phyloP scores from a whole-genome alignment of 371 early-diverging fungal genomes.

The Mortierella sp. region DNA sequence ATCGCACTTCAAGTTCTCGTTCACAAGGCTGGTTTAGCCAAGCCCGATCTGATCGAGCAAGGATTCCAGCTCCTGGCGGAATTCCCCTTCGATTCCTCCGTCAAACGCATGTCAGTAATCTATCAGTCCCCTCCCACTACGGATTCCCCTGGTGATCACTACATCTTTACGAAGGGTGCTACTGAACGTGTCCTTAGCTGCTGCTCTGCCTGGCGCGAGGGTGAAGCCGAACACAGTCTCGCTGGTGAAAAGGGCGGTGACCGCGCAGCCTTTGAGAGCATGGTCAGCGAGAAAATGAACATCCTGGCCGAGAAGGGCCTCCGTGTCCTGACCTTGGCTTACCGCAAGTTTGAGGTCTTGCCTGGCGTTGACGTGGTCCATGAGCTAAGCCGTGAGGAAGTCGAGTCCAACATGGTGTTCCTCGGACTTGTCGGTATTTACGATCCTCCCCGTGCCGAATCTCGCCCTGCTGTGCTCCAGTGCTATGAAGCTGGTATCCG shows the following conservation, averaged over 20 bases:
- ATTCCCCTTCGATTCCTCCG: slow-evolving; percentile 79
- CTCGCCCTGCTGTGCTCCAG: slow-evolving; percentile 81
- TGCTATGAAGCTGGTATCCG: slow-evolving; percentile 92
- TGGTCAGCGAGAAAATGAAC: slow-evolving; percentile 38
- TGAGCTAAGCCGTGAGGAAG: slow-evolving; percentile 61
- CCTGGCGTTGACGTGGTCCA: slow-evolving; percentile 65
- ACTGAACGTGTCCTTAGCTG: slow-evolving; percentile 79
- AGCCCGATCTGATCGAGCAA: slow-evolving; percentile 60
- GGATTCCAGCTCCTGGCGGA: slow-evolving; percentile 75
- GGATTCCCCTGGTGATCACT: slow-evolving; percentile 6
- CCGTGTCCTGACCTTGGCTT: slow-evolving; percentile 76
- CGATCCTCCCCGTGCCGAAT: slow-evolving; percentile 90
- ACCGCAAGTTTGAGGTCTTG: slow-evolving; percentile 59
- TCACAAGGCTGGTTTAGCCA: slow-evolving; percentile 70
- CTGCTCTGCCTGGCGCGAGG: slow-evolving; percentile 66
- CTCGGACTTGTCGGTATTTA: slow-evolving; percentile 94
- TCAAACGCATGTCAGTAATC: slow-evolving; percentile 81
- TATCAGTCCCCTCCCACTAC: slow-evolving; percentile 22
- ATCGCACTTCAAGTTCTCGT: slow-evolving; percentile 82
- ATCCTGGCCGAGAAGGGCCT: slow-evolving; percentile 39
- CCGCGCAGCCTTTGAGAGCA: slow-evolving; percentile 54
- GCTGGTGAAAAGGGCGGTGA: slow-evolving; percentile 19
- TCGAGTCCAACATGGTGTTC: slow-evolving; percentile 84
- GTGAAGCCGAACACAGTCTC: slow-evolving; percentile 57
- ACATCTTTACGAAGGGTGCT: slow-evolving; percentile 76